Evolutionary conservation across 257 asterid species (phyloP), one percentile per base, ranked within the genome.

Genomic region (Cruciata laevipes): DNA sequence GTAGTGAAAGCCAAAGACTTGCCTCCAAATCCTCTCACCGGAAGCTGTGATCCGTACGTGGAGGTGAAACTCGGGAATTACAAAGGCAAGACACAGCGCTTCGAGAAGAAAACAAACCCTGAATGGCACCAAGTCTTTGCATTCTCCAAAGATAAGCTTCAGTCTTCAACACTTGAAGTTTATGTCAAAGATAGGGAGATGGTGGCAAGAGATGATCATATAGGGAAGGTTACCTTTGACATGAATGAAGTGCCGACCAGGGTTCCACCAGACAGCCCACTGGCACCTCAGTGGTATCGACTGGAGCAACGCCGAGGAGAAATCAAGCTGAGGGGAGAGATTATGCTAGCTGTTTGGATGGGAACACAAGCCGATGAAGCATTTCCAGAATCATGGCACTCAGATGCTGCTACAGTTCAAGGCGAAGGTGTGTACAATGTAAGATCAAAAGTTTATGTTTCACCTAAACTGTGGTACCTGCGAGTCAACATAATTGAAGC

Each of bases 311-410:
- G 83, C 6, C 74, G 75, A 2, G 84, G 85, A 20, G 85, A 81
- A 37, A 78, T 47, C 42, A 81, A 82, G 68, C 67, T 75, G 4
- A 74, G 70, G 74, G 91, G 95, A n/a, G 95, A 85, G 62, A 74
- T 87, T 8, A 85, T 87, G 95, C 73, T 85, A 18, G 91, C 95
- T 0, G 95, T 85, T 6, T 87, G 95, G 95, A 81, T 84, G 86
- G 95, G 95, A 25, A 87, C 91, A 0, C 91, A 87, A 71, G 95
- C 95, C 18, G 95, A 87, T 17, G 95, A 87, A 59, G 95, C 90
- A 14, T 87, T 85, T 57, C 81, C 91, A 12, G 95, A 84, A 14
- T 86, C 90, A 0, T 84, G 90, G 90, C 95, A 85, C 64, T 75
- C 89, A 0, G 91, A 87, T 60, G 91, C 91, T 17, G 80, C 87